These are phyloP conservation scores for Claviceps sp. DNA, from an alignment of 2,329 filamentous ascomycete genomes.

Conservation along the genomic window DNA sequence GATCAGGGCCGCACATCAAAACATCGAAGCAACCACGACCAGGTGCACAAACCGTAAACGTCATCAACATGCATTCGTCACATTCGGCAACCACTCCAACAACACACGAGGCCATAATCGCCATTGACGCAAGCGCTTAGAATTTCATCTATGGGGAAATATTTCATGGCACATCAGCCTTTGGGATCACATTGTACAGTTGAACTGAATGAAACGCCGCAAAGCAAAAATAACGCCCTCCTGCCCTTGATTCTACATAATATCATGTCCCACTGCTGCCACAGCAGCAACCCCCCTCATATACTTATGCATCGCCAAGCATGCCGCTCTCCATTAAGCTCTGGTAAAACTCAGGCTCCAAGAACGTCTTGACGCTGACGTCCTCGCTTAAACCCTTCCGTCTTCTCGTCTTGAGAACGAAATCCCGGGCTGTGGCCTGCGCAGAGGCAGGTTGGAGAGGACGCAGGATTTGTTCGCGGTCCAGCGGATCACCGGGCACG, in stretches of 20 bases:
- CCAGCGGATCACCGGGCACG: slow-evolving; percentile 88
- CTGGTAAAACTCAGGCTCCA: slow-evolving; percentile 87
- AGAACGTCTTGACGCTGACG: slow-evolving; percentile 87
- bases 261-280: neutral
- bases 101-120: too few relatives aligned
- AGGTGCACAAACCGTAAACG: too few relatives aligned
- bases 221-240: neutral
- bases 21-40: too few relatives aligned
- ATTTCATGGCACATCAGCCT: neutral
- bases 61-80: too few relatives aligned
- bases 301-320: slow-evolving; percentile 41
- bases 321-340: slow-evolving; percentile 80
- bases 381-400: slow-evolving; percentile 93
- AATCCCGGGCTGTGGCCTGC: slow-evolving; percentile 85
- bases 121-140: too few relatives aligned
- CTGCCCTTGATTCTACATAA: neutral
- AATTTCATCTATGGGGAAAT: neutral
- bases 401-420: slow-evolving; percentile 87
- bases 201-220: too few relatives aligned
- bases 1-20: too few relatives aligned
- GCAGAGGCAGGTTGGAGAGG: slow-evolving; percentile 79
- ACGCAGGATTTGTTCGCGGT: slow-evolving; percentile 68
- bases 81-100: too few relatives aligned
- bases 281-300: neutral
- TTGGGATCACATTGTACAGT: neutral